Percentiles rank a stretch among this genome's conserved stretches.
Conservation (phyloP, 2,329 filamentous ascomycete species). For the Neurospora sp. region DNA sequence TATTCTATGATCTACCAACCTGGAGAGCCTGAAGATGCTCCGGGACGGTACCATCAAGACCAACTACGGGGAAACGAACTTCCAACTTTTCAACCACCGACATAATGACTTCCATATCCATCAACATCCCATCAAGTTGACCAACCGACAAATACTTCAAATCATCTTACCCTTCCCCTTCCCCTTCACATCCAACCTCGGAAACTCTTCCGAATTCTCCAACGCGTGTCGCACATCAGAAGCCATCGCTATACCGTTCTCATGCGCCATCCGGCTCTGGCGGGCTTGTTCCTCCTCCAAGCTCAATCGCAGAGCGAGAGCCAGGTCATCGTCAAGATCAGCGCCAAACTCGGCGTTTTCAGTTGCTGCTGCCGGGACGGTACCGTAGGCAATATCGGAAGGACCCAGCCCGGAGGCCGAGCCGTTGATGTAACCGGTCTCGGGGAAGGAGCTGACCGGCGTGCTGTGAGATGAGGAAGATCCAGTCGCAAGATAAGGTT, state of each 20-base stretch:
- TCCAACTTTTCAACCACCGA: background rate
- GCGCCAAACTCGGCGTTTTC: slow-evolving; percentile 7
- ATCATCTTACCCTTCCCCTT: slow-evolving; percentile 30
- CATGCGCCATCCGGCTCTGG: slow-evolving; percentile 11
- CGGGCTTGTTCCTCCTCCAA: slow-evolving; percentile 42
- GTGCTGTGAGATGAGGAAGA: background rate
- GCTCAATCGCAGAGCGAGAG: slow-evolving; percentile 51
- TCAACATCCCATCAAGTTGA: background rate
- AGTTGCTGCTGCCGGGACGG: background rate
- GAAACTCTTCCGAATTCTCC: slow-evolving; percentile 21
- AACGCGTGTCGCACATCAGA: slow-evolving; percentile 8
- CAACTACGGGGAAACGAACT: background rate
- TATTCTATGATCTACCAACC: background rate
- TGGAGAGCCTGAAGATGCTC: background rate
- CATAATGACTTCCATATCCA: background rate
- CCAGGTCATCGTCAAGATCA: slow-evolving; percentile 44
- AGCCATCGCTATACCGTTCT: slow-evolving; percentile 5
- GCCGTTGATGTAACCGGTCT: background rate
- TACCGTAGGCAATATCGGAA: background rate
- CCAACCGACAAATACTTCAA: background rate
- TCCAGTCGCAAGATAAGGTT: background rate
- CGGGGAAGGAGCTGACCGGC: background rate
- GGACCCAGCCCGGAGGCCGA: background rate
- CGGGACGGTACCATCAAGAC: background rate
- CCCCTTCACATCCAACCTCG: slow-evolving; percentile 24